A percentile compares a stretch with the other conserved stretches of the same genome.
Evolutionary conservation across 2,329 filamentous ascomycete species (phyloP).

Genomic region (Diaporthe citriasiana): DNA sequence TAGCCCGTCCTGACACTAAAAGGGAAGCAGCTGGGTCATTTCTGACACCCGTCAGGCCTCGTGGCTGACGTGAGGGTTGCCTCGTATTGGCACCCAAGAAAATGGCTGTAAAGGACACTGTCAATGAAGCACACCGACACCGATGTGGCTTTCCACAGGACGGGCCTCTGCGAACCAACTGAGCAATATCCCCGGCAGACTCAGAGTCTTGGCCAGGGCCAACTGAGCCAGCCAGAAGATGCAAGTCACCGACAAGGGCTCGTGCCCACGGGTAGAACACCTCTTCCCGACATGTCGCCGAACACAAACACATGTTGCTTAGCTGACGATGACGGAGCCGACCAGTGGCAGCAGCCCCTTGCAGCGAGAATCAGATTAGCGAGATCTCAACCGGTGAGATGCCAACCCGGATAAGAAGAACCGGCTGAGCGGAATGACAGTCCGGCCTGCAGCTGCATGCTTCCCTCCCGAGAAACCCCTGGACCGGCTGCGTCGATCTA

Average conservation of each 20-base stretch:
- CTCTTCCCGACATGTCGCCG: constrained; percentile 27
- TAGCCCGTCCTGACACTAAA: constrained; percentile 18
- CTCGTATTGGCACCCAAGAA: constrained; percentile 27
- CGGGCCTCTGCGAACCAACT: background rate
- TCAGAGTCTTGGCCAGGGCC: constrained; percentile 9
- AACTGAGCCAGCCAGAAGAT: constrained; percentile 13
- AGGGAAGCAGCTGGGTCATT: background rate
- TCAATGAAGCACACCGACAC: constrained; percentile 27
- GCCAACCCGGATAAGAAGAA: constrained; percentile 15
- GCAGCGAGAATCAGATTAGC: constrained; percentile 41
- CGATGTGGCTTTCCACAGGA: constrained; percentile 13
- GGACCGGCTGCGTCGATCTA: constrained; percentile 19
- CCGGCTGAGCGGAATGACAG: constrained; percentile 34
- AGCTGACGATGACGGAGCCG: constrained; percentile 24
- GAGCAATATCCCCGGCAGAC: constrained; percentile 22
- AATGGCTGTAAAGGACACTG: constrained; percentile 17
- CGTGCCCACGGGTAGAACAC: constrained; percentile 12
- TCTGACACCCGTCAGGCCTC: constrained; percentile 21
- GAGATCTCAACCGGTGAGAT: constrained; percentile 36
- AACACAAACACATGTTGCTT: constrained; percentile 2
- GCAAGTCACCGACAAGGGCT: constrained; percentile 18
- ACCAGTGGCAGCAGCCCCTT: constrained; percentile 23
- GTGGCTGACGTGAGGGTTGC: constrained; percentile 24
- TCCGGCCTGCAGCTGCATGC: constrained; percentile 32
- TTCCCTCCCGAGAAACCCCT: constrained; percentile 31